Conservation (phyloP, 805 yeast genomes). For the Metschnikowia cerradonensis region DNA sequence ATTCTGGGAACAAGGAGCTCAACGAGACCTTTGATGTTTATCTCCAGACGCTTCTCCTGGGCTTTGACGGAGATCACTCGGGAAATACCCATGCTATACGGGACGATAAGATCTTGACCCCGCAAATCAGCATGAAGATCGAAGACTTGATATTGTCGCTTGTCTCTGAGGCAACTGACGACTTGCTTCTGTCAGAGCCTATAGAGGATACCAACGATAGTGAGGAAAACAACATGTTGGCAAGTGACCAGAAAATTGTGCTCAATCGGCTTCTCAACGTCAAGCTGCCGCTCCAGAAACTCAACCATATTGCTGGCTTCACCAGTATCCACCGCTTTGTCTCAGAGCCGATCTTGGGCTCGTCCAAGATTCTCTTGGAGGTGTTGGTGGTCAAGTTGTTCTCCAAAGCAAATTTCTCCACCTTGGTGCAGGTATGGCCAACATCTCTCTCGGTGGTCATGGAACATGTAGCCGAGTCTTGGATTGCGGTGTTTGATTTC, state of each 20-base stretch:
- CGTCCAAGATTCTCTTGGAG: constrained; percentile 14
- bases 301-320: constrained; percentile 24
- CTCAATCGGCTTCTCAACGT: constrained; percentile 14
- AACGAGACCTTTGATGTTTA: constrained; percentile 12
- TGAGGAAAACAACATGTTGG: constrained; percentile 12
- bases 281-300: constrained; percentile 20
- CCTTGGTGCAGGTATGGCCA: constrained; percentile 21
- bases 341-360: constrained; percentile 15
- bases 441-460: constrained; percentile 16
- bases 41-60: constrained; percentile 9
- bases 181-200: constrained; percentile 7
- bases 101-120: constrained; percentile 16
- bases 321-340: constrained; percentile 23
- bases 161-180: constrained; percentile 9
- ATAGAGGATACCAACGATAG: constrained; percentile 10
- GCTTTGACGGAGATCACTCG: constrained; percentile 7
- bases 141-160: constrained; percentile 22
- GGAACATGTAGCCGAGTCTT: constrained; percentile 13
- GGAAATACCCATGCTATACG: not conserved
- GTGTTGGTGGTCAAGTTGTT: constrained; percentile 18
- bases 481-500: constrained; percentile 24
- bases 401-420: constrained; percentile 19
- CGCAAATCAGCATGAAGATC: constrained; percentile 21
- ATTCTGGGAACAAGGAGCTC: constrained; percentile 5
- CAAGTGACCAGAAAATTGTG: constrained; percentile 17